Base-by-base conservation (phyloP, 1,284 basidiomycete genomes). In the Apiotrichum domesticum region DNA sequence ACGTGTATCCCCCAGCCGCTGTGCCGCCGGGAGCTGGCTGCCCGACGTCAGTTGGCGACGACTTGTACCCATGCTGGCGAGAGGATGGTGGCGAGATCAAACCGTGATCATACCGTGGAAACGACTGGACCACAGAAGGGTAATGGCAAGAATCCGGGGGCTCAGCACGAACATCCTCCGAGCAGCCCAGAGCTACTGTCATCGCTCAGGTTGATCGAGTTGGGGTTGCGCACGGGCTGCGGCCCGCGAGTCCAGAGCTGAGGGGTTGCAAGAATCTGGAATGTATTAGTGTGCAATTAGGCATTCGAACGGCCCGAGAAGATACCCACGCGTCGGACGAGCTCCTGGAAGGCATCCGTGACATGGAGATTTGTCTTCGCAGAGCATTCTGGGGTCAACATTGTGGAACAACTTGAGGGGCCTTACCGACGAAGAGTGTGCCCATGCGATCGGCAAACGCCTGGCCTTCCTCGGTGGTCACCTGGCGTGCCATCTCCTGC, bases 291-390 rank as follows among this genome's bases (percentile, higher is more conserved):
- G 33, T 29, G 10, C 33, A 21, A 21, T 21, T 21, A 21, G 21
- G 21, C 21, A 21, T 21, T 21, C 21, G 21, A 21, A 32, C 44
- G 35, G 13, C 34, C 15, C 6, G 15, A 1, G 37, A n/a, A 15
- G 21, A 2, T 10, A 63, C 73, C 58, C 50, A 80, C 79, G 75
- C 82, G 81, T 67, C 83, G 82, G 10, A 94, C 90, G 6, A 94
- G 83, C 56, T 87, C 86, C 57, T 84, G 80, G 72, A 96, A 95
- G 2, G 87, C 84, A 51, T 90, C 87, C 37, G 81, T 80, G 2
- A 94, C 91, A 10, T 87, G 87, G 0, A 87, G 79, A 10, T 85
- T 82, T 0, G 88, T 93, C 83, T 96, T 95, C 0, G 92, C 92
- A 0, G 87, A 78, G 58, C 76, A 77, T 63, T 80, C 79, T 78